These are phyloP conservation scores for Carex kokanica DNA, from an alignment of 176 grass and related monocot species.

Conservation along the genomic window DNA sequence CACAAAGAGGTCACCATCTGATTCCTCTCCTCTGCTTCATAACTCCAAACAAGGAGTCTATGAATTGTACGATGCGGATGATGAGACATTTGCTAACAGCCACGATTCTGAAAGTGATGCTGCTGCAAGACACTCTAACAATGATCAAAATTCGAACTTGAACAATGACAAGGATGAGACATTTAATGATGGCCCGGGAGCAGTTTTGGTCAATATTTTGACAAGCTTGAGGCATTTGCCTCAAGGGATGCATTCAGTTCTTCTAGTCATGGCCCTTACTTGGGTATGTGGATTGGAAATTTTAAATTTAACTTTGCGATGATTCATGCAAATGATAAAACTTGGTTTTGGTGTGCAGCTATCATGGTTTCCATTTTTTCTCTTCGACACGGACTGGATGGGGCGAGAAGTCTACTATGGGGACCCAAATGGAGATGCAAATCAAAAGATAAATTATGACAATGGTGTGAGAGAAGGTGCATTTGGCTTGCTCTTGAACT, in stretches of 20 bases:
- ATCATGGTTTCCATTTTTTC: conserved; percentile 99
- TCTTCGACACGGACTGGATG: conserved; percentile 99
- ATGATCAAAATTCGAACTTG: conserved; percentile 28
- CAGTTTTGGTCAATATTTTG: conserved; percentile 92
- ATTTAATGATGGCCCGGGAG: conserved; percentile 82
- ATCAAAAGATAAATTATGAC: conserved; percentile 54
- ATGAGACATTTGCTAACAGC: conserved; percentile 40
- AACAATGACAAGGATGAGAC: conserved; percentile 38
- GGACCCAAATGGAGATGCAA: conserved; percentile 74
- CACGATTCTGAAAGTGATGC: conserved; percentile 35
- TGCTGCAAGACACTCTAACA: conserved; percentile 16
- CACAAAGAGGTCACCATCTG: conserved; percentile 43
- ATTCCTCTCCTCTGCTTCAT: conserved; percentile 83
- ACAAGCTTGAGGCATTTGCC: conserved; percentile 97
- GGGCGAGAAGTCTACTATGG: conserved; percentile 95
- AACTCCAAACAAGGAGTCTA: conserved; percentile 44
- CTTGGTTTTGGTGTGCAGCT: conserved; percentile 42
- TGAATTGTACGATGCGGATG: conserved; percentile 39
- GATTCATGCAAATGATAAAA: conserved; percentile 27
- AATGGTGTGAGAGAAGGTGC: conserved; percentile 99
- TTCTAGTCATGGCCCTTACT: conserved; percentile 93
- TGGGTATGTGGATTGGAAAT: conserved; percentile 51
- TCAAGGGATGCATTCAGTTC: conserved; percentile 86
- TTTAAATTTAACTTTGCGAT: background rate
- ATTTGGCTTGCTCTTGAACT: conserved; percentile 99